These are phyloP conservation scores for Fusarium tanahbumbuense DNA, from an alignment of 2,329 filamentous ascomycete genomes.

Conservation along the genomic window DNA sequence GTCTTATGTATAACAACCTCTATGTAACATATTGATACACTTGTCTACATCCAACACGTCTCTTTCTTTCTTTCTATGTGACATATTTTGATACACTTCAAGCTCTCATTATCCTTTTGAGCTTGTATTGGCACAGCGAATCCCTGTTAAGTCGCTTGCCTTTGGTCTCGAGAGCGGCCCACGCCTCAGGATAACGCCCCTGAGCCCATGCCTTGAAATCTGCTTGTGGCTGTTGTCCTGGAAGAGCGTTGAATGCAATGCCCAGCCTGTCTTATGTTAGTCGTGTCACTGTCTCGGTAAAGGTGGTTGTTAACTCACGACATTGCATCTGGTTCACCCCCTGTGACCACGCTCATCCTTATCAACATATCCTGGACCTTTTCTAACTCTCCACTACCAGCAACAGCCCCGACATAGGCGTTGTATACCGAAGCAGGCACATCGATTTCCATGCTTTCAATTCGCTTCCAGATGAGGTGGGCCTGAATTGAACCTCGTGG, in stretches of 20 bases:
- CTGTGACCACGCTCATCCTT: constrained; percentile 73
- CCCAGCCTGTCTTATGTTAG: constrained; percentile 69
- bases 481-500: constrained; percentile 69
- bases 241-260: constrained; percentile 79
- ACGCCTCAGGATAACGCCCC: constrained; percentile 73
- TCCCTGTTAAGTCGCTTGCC: constrained; percentile 59
- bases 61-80: constrained; percentile 28
- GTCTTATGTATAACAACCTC: constrained; percentile 52
- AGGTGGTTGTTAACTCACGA: constrained; percentile 69
- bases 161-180: constrained; percentile 72
- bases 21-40: constrained; percentile 52
- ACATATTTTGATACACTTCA: constrained; percentile 53
- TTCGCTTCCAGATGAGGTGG: constrained; percentile 76
- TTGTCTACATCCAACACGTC: constrained; percentile 43
- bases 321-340: constrained; percentile 73
- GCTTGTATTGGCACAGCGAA: constrained; percentile 62
- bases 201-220: constrained; percentile 81
- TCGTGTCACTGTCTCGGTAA: not conserved
- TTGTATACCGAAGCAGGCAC: constrained; percentile 79
- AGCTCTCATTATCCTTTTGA: constrained; percentile 61
- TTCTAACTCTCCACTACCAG: constrained; percentile 76
- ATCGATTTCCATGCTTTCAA: constrained; percentile 80
- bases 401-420: constrained; percentile 81
- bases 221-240: constrained; percentile 72
- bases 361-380: constrained; percentile 74